Base-by-base conservation (phyloP, 1,284 basidiomycete species). In the Phlebopus sp. region DNA sequence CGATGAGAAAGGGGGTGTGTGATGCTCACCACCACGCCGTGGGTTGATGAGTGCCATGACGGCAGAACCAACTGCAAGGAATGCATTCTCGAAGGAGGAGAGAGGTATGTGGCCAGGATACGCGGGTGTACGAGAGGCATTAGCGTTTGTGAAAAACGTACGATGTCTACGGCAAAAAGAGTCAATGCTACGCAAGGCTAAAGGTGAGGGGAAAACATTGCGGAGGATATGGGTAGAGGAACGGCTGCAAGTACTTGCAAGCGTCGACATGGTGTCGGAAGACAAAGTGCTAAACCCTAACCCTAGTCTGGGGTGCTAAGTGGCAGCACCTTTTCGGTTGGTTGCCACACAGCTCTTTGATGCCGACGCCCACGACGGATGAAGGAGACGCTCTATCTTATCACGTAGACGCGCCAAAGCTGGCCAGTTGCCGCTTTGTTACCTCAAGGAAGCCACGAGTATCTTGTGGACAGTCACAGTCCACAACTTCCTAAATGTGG, bases 1-100 rank as follows among this genome's bases (percentile, higher is more conserved):
- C 27, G 25, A 4, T 9, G 44, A 45, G n/a, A n/a, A n/a, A n/a
- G n/a, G n/a, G n/a, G n/a, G 25, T 42, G 37, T 35, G 31, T 38
- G 13, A 10, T 4, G 69, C 87, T 68, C 59, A 91, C 93, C 94
- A 58, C 86, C 93, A 60, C 96, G 77, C 37, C 84, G 76, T 15
- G 94, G 93, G 65, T 97, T 82, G 38, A 81, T 71, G 13, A 99
- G 75, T 7, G 93, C 84, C 72, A 92, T 84, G 37, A 95, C 65
- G 0, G 90, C 93, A 18, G 90, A 90, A 4, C 96, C 96, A 10
- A 84, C 79, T 5, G 93, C 87, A 44, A 98, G 78, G 52, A 99
- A 81, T 6, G 84, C 81, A 63, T 88, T 90, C 68, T 96, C 90
- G 57, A 92, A 84, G 59, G 75, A 73, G 62, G 81, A 89, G 37